A percentile compares a stretch with the other conserved stretches of the same genome.
phyloP scores from a whole-genome alignment of 441 rosid genomes.

The Kokia cookei region DNA sequence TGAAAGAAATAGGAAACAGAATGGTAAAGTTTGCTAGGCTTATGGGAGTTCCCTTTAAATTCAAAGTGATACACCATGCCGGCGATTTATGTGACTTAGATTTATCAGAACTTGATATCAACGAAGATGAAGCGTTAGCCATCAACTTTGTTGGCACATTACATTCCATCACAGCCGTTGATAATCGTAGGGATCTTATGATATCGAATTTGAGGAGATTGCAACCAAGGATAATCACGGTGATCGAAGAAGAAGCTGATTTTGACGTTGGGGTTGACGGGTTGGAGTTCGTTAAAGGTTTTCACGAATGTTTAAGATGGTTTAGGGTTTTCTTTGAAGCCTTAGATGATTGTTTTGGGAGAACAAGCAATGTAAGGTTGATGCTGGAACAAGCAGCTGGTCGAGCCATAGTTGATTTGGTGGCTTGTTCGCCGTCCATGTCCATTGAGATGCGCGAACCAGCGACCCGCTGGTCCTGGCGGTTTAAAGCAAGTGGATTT shows the following conservation, averaged over 20 bases:
- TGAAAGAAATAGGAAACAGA: constrained; percentile 81
- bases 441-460: constrained; percentile 74
- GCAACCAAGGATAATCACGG: constrained; percentile 66
- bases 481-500: constrained; percentile 53
- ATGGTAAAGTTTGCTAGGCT: constrained; percentile 94
- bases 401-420: constrained; percentile 66
- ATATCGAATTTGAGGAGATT: constrained; percentile 49
- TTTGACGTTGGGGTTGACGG: constrained; percentile 61
- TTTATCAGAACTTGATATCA: constrained; percentile 38
- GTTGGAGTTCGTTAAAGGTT: constrained; percentile 57
- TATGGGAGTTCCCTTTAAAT: constrained; percentile 94
- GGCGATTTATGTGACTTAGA: constrained; percentile 70
- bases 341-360: constrained; percentile 66
- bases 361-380: constrained; percentile 78
- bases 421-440: constrained; percentile 56
- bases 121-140: constrained; percentile 71
- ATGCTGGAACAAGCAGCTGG: constrained; percentile 84
- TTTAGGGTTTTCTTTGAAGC: constrained; percentile 91
- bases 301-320: constrained; percentile 71
- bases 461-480: constrained; percentile 66
- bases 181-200: constrained; percentile 46
- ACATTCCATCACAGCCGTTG: constrained; percentile 46
- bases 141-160: constrained; percentile 64
- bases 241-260: constrained; percentile 92
- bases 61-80: constrained; percentile 62